phyloP scores from a whole-genome alignment of 345 rosid genomes.

The Reutealis trisperma region DNA sequence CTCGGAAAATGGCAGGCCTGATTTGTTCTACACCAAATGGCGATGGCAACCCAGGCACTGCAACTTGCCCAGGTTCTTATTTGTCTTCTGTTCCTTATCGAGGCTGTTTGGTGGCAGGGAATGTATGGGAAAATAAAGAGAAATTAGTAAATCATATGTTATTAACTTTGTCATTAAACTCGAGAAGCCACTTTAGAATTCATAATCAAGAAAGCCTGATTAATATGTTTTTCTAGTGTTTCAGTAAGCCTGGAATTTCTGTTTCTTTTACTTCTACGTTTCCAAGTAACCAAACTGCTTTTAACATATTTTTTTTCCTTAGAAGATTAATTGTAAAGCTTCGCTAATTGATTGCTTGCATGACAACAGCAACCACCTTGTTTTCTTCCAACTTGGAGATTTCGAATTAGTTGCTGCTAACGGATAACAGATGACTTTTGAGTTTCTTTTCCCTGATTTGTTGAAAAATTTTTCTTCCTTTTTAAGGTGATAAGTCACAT shows the following conservation, averaged over 20 bases:
- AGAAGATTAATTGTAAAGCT: constrained; percentile 6
- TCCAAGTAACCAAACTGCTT: constrained; percentile 11
- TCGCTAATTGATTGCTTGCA: not conserved
- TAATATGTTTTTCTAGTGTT: not conserved
- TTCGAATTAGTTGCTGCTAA: not conserved
- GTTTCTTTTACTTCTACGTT: not conserved
- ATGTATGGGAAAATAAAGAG: constrained; percentile 3
- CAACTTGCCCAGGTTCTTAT: constrained; percentile 75
- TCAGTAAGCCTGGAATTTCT: not conserved
- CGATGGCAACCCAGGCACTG: constrained; percentile 93
- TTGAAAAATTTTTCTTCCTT: constrained; percentile 9
- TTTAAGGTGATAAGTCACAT: constrained; percentile 8
- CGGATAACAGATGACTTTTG: not conserved
- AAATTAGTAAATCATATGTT: not conserved
- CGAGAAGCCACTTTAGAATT: not conserved
- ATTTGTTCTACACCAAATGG: constrained; percentile 84
- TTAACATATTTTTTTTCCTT: not conserved
- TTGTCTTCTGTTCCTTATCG: not conserved
- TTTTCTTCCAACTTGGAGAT: too few species aligned
- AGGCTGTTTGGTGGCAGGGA: constrained; percentile 8
- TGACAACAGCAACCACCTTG: constrained; percentile 2
- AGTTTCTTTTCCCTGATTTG: constrained; percentile 10
- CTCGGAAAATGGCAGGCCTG: constrained; percentile 85
- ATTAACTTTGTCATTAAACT: not conserved
- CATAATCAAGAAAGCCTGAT: not conserved